These are phyloP conservation scores for Pelargonium australe DNA, from an alignment of 441 rosid species.

Conservation along the genomic window DNA sequence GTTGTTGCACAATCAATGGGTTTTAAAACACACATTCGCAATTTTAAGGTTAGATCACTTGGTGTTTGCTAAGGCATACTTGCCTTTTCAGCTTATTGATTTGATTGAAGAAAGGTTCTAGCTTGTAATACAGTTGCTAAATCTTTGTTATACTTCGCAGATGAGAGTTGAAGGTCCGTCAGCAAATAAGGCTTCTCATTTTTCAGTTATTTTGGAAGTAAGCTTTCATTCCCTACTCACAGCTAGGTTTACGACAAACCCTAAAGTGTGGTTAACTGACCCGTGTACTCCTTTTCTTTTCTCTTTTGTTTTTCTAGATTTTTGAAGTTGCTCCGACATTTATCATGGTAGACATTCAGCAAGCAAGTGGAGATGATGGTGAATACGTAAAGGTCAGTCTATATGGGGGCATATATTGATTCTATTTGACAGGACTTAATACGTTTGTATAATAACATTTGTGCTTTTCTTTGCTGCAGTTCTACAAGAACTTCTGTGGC, in stretches of 20 bases:
- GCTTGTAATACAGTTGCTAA: conserved; percentile 3
- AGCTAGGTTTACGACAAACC: conserved; percentile 1
- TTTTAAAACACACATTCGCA: conserved; percentile 89
- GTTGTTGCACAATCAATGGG: conserved; percentile 99
- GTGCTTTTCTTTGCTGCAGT: conserved; percentile 39
- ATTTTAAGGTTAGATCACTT: conserved; percentile 58
- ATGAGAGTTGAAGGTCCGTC: conserved; percentile 95
- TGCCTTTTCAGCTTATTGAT: background rate
- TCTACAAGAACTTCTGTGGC: conserved; percentile 69
- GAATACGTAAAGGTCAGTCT: conserved; percentile 73
- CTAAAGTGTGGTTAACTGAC: too few relatives aligned
- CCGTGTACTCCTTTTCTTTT: too few relatives aligned
- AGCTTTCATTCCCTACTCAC: conserved; percentile 15
- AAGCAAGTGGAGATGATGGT: conserved; percentile 67
- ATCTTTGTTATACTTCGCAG: conserved; percentile 33
- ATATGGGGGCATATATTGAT: too few relatives aligned
- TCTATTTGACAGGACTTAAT: too few relatives aligned
- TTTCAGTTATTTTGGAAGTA: conserved; percentile 83
- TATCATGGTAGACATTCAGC: conserved; percentile 83
- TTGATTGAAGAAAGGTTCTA: background rate
- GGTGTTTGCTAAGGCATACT: background rate
- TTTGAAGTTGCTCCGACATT: conserved; percentile 87
- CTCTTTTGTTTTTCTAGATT: conserved; percentile 32
- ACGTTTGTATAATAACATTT: background rate
- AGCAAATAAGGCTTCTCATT: conserved; percentile 51